These are phyloP conservation scores for Cordyceps farinosa DNA, from an alignment of 2,329 filamentous ascomycete species.

Conservation along the genomic window DNA sequence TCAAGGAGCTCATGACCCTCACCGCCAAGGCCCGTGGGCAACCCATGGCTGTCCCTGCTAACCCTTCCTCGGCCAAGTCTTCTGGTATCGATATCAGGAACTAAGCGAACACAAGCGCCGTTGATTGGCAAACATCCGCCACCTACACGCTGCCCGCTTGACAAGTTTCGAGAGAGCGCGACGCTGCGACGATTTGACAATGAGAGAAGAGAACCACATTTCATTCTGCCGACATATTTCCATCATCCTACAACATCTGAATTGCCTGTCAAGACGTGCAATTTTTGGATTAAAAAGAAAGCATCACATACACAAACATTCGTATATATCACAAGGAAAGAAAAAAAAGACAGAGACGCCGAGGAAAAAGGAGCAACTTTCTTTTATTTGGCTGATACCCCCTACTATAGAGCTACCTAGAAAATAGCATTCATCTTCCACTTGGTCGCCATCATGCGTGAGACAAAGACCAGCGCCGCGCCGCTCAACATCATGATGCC, in stretches of 20 bases:
- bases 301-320: background rate
- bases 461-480: conserved; percentile 22
- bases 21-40: conserved; percentile 49
- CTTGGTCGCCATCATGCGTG: conserved; percentile 23
- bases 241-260: background rate
- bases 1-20: conserved; percentile 57
- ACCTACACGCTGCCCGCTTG: background rate
- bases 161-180: background rate
- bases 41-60: conserved; percentile 30
- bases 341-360: background rate
- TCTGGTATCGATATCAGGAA: conserved; percentile 29
- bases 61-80: conserved; percentile 21
- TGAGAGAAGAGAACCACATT: background rate
- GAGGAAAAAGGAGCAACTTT: background rate
- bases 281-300: conserved; percentile 4
- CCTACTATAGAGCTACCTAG: conserved; percentile 16
- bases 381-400: conserved; percentile 19
- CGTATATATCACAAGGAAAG: background rate
- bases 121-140: background rate
- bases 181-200: background rate
- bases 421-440: conserved; percentile 24
- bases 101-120: background rate
- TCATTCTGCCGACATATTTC: background rate
- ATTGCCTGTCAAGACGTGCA: background rate
- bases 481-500: conserved; percentile 27